phyloP scores from a whole-genome alignment of 345 rosid genomes.

The Salix brachista region DNA sequence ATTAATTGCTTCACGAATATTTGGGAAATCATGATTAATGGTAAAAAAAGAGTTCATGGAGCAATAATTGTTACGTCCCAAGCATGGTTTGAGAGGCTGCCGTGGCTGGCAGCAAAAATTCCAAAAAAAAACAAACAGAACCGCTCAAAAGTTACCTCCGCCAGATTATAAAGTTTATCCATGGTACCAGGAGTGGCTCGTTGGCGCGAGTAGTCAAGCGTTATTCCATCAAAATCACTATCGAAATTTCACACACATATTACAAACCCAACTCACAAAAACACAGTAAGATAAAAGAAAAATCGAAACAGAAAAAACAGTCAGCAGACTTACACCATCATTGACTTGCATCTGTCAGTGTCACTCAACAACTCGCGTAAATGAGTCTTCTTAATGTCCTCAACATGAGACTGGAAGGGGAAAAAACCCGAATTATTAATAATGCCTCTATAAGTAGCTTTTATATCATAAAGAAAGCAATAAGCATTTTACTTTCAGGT shows the following conservation, averaged over 20 bases:
- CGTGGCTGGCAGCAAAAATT: background rate
- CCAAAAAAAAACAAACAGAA: background rate
- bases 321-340: conserved; percentile 56
- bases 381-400: conserved; percentile 67
- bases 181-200: conserved; percentile 59
- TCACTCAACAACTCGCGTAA: conserved; percentile 78
- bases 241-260: background rate
- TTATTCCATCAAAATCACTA: conserved; percentile 60
- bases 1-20: no score
- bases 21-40: no score
- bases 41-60: no score
- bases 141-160: conserved; percentile 49
- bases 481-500: conserved; percentile 58
- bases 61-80: no score
- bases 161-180: conserved; percentile 62
- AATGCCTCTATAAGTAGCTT: background rate
- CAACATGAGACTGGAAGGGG: conserved; percentile 54
- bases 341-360: conserved; percentile 56
- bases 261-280: background rate
- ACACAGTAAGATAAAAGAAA: background rate
- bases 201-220: conserved; percentile 80
- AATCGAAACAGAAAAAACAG: background rate
- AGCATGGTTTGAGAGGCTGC: no score
- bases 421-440: background rate
- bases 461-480: background rate